Percentiles rank a stretch among this genome's conserved stretches.
phyloP scores from a whole-genome alignment of 1,139 yeast species.

The Wickerhamomyces sp. region DNA sequence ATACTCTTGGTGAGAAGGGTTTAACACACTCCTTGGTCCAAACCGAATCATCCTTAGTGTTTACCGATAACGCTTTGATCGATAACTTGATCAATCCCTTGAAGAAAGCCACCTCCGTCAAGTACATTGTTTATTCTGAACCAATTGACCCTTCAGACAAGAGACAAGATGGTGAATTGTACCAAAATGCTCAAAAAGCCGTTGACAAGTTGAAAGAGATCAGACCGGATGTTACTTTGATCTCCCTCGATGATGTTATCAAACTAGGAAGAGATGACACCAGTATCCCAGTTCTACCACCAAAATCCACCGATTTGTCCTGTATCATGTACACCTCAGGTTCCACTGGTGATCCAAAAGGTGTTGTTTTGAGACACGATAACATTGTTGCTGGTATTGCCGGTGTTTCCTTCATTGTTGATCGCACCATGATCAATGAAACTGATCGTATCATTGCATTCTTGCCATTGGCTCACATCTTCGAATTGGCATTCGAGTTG shows the following conservation, averaged over 20 bases:
- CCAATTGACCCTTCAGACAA: constrained; percentile 55
- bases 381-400: constrained; percentile 81
- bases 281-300: constrained; percentile 38
- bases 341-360: constrained; percentile 96
- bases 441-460: constrained; percentile 77
- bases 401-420: constrained; percentile 69
- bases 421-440: constrained; percentile 43
- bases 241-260: constrained; percentile 61
- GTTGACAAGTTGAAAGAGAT: constrained; percentile 50
- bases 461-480: constrained; percentile 93
- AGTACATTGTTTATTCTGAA: constrained; percentile 69
- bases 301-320: constrained; percentile 70
- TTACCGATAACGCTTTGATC: constrained; percentile 76
- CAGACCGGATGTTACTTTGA: constrained; percentile 73
- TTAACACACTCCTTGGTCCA: constrained; percentile 80
- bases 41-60: constrained; percentile 73
- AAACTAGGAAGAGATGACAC: constrained; percentile 52
- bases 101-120: constrained; percentile 54
- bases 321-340: constrained; percentile 99
- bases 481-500: constrained; percentile 87
- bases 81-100: constrained; percentile 66
- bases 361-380: constrained; percentile 79
- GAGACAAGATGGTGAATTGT: constrained; percentile 56
- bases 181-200: constrained; percentile 51
- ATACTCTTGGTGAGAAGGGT: constrained; percentile 91